Conservation (phyloP, 371 early-diverging fungal genomes). For the Chytridium lagenaria region DNA sequence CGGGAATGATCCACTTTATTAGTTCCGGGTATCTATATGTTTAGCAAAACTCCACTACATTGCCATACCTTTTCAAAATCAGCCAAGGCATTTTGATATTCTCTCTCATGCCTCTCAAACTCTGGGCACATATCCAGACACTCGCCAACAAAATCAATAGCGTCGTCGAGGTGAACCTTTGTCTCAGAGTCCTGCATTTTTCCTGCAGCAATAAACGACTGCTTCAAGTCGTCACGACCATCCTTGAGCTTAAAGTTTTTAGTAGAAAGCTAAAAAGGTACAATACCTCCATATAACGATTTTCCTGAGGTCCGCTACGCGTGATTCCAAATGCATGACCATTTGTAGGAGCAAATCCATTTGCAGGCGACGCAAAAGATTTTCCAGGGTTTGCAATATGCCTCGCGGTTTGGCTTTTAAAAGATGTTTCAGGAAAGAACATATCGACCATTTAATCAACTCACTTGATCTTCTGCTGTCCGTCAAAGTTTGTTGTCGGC, state of each 20-base stretch:
- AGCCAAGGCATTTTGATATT: constrained; percentile 73
- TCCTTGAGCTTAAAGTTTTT: constrained; percentile 40
- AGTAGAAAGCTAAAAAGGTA: not conserved
- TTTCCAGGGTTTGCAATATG: too few relatives aligned
- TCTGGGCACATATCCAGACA: constrained; percentile 90
- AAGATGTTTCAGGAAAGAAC: too few relatives aligned
- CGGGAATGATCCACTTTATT: constrained; percentile 64
- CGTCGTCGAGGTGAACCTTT: constrained; percentile 65
- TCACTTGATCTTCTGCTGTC: too few relatives aligned
- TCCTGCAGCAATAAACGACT: constrained; percentile 46
- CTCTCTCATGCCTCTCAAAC: constrained; percentile 88
- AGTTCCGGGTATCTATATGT: constrained; percentile 58
- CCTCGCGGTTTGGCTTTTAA: too few relatives aligned
- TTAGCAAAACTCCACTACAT: not conserved
- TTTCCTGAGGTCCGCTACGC: constrained; percentile 6
- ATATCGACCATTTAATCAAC: too few relatives aligned
- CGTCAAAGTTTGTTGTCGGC: too few relatives aligned
- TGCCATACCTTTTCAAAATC: constrained; percentile 69
- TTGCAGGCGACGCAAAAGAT: too few relatives aligned
- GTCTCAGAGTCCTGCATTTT: constrained; percentile 70
- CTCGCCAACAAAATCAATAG: constrained; percentile 76
- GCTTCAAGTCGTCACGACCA: constrained; percentile 41
- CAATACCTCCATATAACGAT: constrained; percentile 29
- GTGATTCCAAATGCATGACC: not conserved
- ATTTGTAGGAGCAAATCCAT: too few relatives aligned